These are phyloP conservation scores for Sherardia arvensis DNA, from an alignment of 257 asterid species.

Conservation along the genomic window DNA sequence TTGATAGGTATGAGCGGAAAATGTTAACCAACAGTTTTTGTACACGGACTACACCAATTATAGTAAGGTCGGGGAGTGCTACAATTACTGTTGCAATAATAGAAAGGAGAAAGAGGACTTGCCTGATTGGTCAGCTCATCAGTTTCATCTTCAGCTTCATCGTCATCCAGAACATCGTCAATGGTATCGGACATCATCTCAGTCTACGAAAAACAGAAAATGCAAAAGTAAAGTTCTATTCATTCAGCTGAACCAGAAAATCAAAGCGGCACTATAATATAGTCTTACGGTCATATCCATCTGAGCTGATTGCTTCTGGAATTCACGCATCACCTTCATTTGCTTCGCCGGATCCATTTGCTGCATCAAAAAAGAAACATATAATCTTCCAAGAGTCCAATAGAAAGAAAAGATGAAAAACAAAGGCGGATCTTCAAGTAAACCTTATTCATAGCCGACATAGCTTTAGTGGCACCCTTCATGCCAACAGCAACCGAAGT, in stretches of 20 bases:
- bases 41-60: neutral
- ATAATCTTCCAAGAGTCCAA: neutral
- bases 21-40: neutral
- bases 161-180: constrained; percentile 77
- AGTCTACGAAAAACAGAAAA: constrained; percentile 40
- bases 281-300: constrained; percentile 84
- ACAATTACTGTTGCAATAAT: neutral
- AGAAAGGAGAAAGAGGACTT: neutral
- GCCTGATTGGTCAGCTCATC: constrained; percentile 93
- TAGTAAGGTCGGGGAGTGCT: too few relatives aligned
- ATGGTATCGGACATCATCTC: constrained; percentile 96
- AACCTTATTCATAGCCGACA: constrained; percentile 93
- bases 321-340: constrained; percentile 69
- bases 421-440: neutral
- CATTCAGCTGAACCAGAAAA: neutral
- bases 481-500: constrained; percentile 87
- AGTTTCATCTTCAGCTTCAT: constrained; percentile 94
- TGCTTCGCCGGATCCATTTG: constrained; percentile 95
- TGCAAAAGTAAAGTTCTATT: neutral
- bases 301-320: constrained; percentile 92
- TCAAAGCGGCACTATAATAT: neutral
- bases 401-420: neutral
- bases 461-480: constrained; percentile 94
- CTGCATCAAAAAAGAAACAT: constrained; percentile 30
- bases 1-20: neutral